These are phyloP conservation scores for Pythium volutum DNA, from an alignment of 352 stramenopile genomes.

Conservation along the genomic window DNA sequence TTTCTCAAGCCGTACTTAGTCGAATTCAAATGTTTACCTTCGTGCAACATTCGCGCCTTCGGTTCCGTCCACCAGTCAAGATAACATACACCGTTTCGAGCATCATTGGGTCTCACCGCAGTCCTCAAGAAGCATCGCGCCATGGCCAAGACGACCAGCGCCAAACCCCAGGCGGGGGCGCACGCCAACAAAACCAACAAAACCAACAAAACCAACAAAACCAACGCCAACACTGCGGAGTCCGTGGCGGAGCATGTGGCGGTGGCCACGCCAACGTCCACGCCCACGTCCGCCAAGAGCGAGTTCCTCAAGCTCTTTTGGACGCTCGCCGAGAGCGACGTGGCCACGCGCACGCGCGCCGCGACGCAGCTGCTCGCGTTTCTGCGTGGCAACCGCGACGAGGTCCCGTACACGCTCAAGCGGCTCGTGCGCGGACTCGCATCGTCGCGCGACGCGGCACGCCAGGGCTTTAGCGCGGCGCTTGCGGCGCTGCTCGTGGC, in stretches of 20 bases:
- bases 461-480: conserved; percentile 88
- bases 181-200: background rate
- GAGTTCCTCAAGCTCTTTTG: conserved; percentile 90
- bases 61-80: conserved; percentile 33
- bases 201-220: background rate
- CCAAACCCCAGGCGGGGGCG: background rate
- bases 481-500: conserved; percentile 60
- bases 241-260: too few relatives aligned
- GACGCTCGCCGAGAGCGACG: conserved; percentile 78
- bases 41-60: conserved; percentile 13
- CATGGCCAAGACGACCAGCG: conserved; percentile 23
- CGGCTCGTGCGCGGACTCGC: conserved; percentile 87
- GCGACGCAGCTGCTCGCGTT: conserved; percentile 59
- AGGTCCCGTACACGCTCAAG: conserved; percentile 90
- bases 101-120: conserved; percentile 3
- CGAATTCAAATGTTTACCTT: conserved; percentile 13
- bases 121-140: background rate
- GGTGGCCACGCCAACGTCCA: conserved; percentile 6
- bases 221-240: too few relatives aligned
- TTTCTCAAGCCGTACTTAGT: conserved; percentile 18
- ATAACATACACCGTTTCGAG: conserved; percentile 27
- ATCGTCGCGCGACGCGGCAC: conserved; percentile 84
- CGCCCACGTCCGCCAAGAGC: conserved; percentile 31
- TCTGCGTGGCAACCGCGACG: conserved; percentile 28
- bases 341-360: conserved; percentile 46